Conservation (phyloP, 2,329 filamentous ascomycete genomes). For the Xylariaceae sp. region DNA sequence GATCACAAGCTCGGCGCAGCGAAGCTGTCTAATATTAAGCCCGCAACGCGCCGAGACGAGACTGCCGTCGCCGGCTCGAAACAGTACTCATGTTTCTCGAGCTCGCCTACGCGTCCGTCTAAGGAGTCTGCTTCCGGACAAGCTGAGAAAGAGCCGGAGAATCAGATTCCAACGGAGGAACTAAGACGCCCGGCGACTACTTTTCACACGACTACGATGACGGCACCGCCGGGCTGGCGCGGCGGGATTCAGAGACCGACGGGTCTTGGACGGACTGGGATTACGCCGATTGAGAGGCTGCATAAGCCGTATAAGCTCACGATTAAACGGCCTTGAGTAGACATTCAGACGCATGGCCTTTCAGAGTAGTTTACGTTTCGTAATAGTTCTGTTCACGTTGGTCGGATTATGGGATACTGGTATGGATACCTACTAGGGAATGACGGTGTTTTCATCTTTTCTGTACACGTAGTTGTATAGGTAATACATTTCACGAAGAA, state of each 20-base stretch:
- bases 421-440: not conserved
- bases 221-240: conserved; percentile 32
- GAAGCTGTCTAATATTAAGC: conserved; percentile 33
- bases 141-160: conserved; percentile 21
- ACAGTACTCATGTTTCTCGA: conserved; percentile 54
- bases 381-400: too few relatives aligned
- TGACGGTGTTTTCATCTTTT: not conserved
- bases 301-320: conserved; percentile 54
- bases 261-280: conserved; percentile 38
- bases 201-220: conserved; percentile 49
- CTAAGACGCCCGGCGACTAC: conserved; percentile 39
- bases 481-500: not conserved
- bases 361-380: too few relatives aligned
- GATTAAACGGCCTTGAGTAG: conserved; percentile 38
- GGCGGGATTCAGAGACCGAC: conserved; percentile 41
- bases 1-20: conserved; percentile 39
- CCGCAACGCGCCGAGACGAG: conserved; percentile 21
- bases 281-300: conserved; percentile 46
- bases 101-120: conserved; percentile 40
- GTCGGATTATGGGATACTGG: not conserved
- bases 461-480: not conserved
- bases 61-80: conserved; percentile 27
- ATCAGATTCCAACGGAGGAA: conserved; percentile 31
- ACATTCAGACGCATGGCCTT: too few relatives aligned
- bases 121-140: not conserved